These are phyloP conservation scores for Monoraphidium neglectum DNA, from an alignment of 139 green algal genomes.

Conservation along the genomic window DNA sequence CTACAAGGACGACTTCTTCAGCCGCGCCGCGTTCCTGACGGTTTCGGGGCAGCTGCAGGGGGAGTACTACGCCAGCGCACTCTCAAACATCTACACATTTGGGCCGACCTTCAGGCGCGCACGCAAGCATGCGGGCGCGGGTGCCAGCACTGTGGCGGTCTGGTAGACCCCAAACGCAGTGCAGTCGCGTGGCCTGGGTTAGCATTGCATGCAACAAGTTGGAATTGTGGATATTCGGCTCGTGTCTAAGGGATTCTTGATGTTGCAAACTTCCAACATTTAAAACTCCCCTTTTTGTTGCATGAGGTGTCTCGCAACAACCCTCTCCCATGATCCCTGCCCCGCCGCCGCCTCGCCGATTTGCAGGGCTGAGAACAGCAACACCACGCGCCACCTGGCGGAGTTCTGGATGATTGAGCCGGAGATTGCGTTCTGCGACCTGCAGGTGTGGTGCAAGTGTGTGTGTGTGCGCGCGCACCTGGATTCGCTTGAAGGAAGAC, in stretches of 20 bases:
- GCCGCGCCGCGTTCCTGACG: constrained; percentile 87
- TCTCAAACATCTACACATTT: constrained; percentile 95
- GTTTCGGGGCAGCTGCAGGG: constrained; percentile 94
- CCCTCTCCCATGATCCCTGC: no score
- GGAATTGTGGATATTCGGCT: no score
- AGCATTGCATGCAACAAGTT: no score
- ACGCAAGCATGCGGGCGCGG: no score
- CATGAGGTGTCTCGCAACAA: no score
- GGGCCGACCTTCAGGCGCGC: constrained; percentile 95
- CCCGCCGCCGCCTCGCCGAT: no score
- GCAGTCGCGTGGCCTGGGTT: no score
- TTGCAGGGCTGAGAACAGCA: constrained; percentile 92
- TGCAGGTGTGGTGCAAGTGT: constrained; percentile 48
- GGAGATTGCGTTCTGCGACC: constrained; percentile 95
- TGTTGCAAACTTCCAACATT: no score
- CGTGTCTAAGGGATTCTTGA: no score
- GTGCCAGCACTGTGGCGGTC: no score
- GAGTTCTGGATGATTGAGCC: constrained; percentile 99
- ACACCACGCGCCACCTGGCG: constrained; percentile 94
- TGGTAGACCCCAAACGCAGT: no score
- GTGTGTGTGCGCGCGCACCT: constrained; percentile 2
- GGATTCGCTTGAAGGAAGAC: neutral
- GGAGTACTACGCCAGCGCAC: constrained; percentile 88
- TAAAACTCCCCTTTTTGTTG: no score
- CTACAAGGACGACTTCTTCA: constrained; percentile 97